Evolutionary conservation across 768 basidiomycete species (phyloP).

Genomic region (Ramaria sp.): DNA sequence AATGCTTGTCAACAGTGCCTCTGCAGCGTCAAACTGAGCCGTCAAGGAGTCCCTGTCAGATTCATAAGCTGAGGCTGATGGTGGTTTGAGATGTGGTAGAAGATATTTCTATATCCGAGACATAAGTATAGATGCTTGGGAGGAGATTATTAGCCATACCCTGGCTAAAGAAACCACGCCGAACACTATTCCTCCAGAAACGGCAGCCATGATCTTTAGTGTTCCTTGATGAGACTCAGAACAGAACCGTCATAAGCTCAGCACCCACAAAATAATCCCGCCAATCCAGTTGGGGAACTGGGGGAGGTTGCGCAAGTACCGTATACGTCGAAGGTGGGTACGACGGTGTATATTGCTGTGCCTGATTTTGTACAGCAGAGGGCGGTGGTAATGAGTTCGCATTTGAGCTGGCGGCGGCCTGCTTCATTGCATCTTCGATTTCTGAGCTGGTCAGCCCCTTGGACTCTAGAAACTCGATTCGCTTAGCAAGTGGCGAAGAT

Average conservation of each 20-base stretch:
- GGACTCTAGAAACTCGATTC: conserved; percentile 89
- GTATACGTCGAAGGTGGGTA: conserved; percentile 36
- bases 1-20: conserved; percentile 70
- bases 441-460: conserved; percentile 80
- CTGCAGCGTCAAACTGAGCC: conserved; percentile 85
- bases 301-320: conserved; percentile 25
- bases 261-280: conserved; percentile 86
- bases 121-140: background rate
- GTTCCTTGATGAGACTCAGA: conserved; percentile 12
- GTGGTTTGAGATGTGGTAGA: conserved; percentile 82
- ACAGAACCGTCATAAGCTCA: background rate
- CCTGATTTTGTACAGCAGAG: conserved; percentile 13
- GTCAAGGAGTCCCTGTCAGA: conserved; percentile 74
- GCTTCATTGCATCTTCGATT: conserved; percentile 76
- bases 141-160: conserved; percentile 27
- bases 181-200: conserved; percentile 80
- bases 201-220: conserved; percentile 77
- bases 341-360: conserved; percentile 26
- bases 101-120: conserved; percentile 71
- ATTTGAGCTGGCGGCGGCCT: conserved; percentile 20
- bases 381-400: conserved; percentile 5
- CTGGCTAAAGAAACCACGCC: conserved; percentile 72
- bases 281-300: conserved; percentile 74
- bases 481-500: conserved; percentile 69
- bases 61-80: conserved; percentile 81